A percentile compares a stretch with the other conserved stretches of the same genome.
phyloP scores from a whole-genome alignment of 345 rosid species.

The Fremontodendron californicum region DNA sequence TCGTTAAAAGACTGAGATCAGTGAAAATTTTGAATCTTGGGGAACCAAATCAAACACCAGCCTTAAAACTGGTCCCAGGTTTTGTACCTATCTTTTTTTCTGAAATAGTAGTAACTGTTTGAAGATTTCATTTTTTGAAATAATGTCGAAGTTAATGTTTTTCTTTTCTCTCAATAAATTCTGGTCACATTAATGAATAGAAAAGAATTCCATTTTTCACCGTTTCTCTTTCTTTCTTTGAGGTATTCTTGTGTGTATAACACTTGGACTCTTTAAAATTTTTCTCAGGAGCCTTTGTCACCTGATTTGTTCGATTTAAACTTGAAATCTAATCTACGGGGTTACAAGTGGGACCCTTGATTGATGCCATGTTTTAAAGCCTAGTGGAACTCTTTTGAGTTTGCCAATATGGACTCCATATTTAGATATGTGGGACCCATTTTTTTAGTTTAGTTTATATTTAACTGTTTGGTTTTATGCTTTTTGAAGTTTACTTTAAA shows the following conservation, averaged over 20 bases:
- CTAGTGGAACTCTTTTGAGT: background rate
- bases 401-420: background rate
- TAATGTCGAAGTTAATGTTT: no score
- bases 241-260: background rate
- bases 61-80: background rate
- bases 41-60: background rate
- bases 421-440: background rate
- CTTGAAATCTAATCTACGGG: background rate
- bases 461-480: background rate
- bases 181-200: no score
- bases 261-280: background rate
- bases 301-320: background rate
- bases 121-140: background rate
- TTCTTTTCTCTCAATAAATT: background rate
- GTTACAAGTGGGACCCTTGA: background rate
- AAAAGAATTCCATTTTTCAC: background rate
- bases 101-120: background rate
- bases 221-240: background rate
- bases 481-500: background rate
- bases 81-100: background rate
- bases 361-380: background rate
- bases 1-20: background rate
- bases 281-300: background rate
- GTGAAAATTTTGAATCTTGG: background rate
- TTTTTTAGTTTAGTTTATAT: background rate